Base-by-base conservation (phyloP, 495 filamentous ascomycete species). In the Xylaria nigripes region DNA sequence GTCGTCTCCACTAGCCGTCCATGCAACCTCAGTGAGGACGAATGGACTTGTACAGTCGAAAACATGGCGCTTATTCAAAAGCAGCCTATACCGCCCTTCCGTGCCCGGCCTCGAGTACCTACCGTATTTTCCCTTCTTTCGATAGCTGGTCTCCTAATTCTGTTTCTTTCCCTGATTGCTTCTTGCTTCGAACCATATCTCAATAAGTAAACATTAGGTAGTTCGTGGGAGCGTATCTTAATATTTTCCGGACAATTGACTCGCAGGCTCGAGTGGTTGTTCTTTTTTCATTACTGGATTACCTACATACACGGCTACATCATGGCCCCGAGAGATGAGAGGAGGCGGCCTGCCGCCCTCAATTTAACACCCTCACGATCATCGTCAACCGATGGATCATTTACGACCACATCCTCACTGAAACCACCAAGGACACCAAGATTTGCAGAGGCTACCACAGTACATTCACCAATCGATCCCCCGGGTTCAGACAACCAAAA, bases 401-500 rank as follows among this genome's bases (percentile, higher is more conserved):
- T 76, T 23, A 81, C 83, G 22, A 73, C 68, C 60, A 68, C 72
- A 48, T 75, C 74, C 41, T 86, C 89, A 16, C 71, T 94, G 45
- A 90, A 86, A 72, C 75, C 86, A 24, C 86, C 86, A 29, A 81
- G 90, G 55, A 88, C 87, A 45, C 84, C 90, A 57, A 86, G 90
- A 56, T 95, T 96, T 63, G 89, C 89, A 36, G 90, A 96, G 73
- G 89, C 89, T 29, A 95, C 90, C 6, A 78, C 88, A 19, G 86
- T 95, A 47, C 76, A 92, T 69, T 95, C 90, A 23, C 90, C 90
- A 49, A 77, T 93, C 61, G 86, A 86, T 43, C 53, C 53, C 1
- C 21, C 21, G 16, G 72, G 76, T 5, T 68, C 60, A 21, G 70
- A 74, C 54, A 80, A 80, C 5, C 88, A 89, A 1, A 93, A 94